Percentiles rank a stretch among this genome's conserved stretches.
These are phyloP conservation scores for Parathielavia appendiculata DNA, from an alignment of 495 filamentous ascomycete species.

Conservation along the genomic window DNA sequence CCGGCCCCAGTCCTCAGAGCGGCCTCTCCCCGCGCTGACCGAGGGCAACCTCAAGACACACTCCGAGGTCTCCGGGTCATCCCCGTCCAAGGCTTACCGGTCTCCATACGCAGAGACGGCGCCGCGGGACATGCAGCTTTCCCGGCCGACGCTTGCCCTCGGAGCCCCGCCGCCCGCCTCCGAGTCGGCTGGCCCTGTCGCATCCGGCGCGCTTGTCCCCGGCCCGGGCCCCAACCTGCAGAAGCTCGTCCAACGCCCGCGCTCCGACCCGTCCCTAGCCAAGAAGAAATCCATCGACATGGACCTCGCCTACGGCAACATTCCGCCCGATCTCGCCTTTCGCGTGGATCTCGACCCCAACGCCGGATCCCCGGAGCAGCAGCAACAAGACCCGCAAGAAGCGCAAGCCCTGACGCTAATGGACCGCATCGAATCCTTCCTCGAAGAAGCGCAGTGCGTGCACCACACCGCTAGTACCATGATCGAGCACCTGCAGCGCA, in stretches of 20 bases:
- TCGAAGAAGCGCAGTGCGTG: constrained; percentile 82
- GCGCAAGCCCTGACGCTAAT: constrained; percentile 61
- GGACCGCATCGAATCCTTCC: constrained; percentile 59
- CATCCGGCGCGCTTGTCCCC: too few relatives aligned
- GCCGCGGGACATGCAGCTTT: constrained; percentile 37
- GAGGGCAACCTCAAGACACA: constrained; percentile 39
- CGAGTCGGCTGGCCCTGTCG: background rate
- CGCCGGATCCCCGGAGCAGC: constrained; percentile 8
- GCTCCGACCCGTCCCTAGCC: constrained; percentile 38
- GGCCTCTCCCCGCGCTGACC: constrained; percentile 35
- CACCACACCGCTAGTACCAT: constrained; percentile 78
- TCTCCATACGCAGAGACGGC: constrained; percentile 41
- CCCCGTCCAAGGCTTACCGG: constrained; percentile 39
- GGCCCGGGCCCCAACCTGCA: constrained; percentile 15
- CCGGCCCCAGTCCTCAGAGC: constrained; percentile 25
- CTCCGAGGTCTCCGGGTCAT: constrained; percentile 40
- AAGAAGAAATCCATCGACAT: constrained; percentile 67
- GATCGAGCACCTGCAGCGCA: constrained; percentile 80
- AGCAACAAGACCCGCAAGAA: constrained; percentile 43
- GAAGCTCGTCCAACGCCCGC: constrained; percentile 35
- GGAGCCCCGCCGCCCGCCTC: constrained; percentile 18
- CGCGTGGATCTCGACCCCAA: constrained; percentile 39
- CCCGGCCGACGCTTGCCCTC: constrained; percentile 35
- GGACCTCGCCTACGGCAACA: constrained; percentile 77
- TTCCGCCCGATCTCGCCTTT: constrained; percentile 51